Conservation (phyloP, 768 basidiomycete species). For the Multifurca ochricompacta region DNA sequence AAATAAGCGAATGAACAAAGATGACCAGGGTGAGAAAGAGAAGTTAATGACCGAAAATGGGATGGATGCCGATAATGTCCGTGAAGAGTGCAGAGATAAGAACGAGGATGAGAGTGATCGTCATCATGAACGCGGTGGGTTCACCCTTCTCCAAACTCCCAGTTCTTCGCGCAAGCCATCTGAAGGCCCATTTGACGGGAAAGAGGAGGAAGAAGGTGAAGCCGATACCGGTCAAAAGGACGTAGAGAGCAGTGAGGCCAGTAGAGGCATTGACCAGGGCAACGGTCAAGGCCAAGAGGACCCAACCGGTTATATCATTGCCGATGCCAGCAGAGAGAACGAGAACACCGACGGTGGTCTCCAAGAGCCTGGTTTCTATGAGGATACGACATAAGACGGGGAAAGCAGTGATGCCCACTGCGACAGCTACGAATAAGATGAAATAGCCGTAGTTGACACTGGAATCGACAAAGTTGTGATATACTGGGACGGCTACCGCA, state of each 20-base stretch:
- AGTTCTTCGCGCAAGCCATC: conserved; percentile 57
- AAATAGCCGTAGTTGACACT: conserved; percentile 70
- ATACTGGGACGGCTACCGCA: conserved; percentile 64
- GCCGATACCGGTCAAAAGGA: conserved; percentile 60
- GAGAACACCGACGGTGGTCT: conserved; percentile 78
- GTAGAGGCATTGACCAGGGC: conserved; percentile 73
- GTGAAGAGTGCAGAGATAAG: conserved; percentile 77
- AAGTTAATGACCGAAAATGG: conserved; percentile 47
- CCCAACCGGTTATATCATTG: conserved; percentile 63
- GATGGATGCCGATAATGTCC: conserved; percentile 74
- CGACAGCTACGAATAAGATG: conserved; percentile 77
- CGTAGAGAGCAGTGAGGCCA: conserved; percentile 72
- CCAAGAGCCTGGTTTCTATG: conserved; percentile 71
- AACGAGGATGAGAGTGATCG: conserved; percentile 64
- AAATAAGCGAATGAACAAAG: conserved; percentile 19
- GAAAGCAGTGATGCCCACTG: conserved; percentile 75
- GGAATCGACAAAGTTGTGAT: conserved; percentile 53
- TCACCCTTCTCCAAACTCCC: conserved; percentile 67
- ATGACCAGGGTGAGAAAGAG: conserved; percentile 1
- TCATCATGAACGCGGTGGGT: conserved; percentile 74
- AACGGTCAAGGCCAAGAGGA: conserved; percentile 74
- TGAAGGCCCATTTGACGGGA: conserved; percentile 55
- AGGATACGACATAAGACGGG: conserved; percentile 81
- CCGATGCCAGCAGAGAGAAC: conserved; percentile 76
- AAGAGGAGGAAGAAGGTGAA: conserved; percentile 61